Percentiles rank a stretch among this genome's conserved stretches.
These are phyloP conservation scores for Sporobolomyces roseus DNA, from an alignment of 768 basidiomycete genomes.

Conservation along the genomic window DNA sequence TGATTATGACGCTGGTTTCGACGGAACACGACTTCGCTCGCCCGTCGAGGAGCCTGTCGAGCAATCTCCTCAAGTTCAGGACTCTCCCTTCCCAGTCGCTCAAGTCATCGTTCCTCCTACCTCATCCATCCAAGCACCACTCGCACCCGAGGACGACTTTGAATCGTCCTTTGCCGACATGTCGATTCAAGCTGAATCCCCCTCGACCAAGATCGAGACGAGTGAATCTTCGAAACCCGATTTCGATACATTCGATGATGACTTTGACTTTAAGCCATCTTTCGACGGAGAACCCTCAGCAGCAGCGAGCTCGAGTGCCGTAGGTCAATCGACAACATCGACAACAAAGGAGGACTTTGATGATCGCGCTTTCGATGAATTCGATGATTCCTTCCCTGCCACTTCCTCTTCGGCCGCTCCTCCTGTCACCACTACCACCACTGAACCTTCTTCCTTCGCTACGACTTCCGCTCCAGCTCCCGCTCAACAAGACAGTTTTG, in stretches of 20 bases:
- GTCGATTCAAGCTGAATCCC: background rate
- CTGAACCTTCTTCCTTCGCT: slow-evolving; percentile 43
- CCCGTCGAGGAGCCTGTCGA: too few relatives aligned
- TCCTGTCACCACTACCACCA: too few relatives aligned
- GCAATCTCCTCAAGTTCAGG: too few relatives aligned
- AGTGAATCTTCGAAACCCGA: background rate
- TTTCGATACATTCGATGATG: slow-evolving; percentile 63
- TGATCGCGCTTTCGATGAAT: slow-evolving; percentile 44
- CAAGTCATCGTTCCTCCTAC: background rate
- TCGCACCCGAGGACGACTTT: slow-evolving; percentile 42
- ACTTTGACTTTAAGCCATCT: slow-evolving; percentile 64
- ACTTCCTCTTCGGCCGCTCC: background rate
- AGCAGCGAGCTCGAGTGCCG: background rate
- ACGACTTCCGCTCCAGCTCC: slow-evolving; percentile 52
- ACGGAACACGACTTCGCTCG: background rate
- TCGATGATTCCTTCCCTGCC: slow-evolving; percentile 22
- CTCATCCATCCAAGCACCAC: background rate
- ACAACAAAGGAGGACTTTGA: slow-evolving; percentile 42
- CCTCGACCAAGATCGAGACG: background rate
- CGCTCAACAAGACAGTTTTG: slow-evolving; percentile 48
- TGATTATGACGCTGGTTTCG: slow-evolving; percentile 10
- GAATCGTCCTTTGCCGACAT: slow-evolving; percentile 44
- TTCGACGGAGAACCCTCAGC: slow-evolving; percentile 49
- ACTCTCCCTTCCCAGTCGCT: too few relatives aligned
- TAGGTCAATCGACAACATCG: background rate